These are phyloP conservation scores for Podosphaera fusca DNA, from an alignment of 2,329 filamentous ascomycete genomes.

Conservation along the genomic window DNA sequence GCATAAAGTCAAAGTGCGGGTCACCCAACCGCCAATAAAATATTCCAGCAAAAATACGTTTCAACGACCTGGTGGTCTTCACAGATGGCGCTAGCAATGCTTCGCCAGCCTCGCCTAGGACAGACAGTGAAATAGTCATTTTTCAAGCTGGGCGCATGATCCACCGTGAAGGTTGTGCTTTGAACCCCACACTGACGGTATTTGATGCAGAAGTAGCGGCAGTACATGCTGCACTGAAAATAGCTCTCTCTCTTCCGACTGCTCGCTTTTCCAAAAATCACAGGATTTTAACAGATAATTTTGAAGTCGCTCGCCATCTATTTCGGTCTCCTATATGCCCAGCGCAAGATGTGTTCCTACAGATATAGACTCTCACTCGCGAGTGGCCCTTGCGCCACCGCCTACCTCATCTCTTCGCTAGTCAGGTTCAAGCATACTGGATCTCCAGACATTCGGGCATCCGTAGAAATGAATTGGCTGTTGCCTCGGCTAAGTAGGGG, in stretches of 20 bases:
- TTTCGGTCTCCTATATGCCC: neutral
- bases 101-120: neutral
- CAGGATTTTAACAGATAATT: neutral
- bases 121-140: neutral
- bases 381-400: neutral
- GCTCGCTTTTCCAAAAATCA: neutral
- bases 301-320: neutral
- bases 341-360: neutral
- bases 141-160: neutral
- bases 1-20: neutral
- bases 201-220: neutral
- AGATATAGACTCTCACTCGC: neutral
- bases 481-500: no score
- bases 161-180: neutral
- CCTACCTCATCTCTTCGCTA: no score
- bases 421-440: no score
- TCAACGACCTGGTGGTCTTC: neutral
- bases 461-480: no score
- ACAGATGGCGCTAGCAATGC: neutral
- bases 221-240: neutral
- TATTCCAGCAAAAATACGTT: neutral
- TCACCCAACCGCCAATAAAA: neutral
- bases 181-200: neutral
- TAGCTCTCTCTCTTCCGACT: neutral
- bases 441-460: no score